Evolutionary conservation across 2,329 filamentous ascomycete species (phyloP), one percentile per base, ranked within the genome.

Genomic region (Achaetomium macrosporum): DNA sequence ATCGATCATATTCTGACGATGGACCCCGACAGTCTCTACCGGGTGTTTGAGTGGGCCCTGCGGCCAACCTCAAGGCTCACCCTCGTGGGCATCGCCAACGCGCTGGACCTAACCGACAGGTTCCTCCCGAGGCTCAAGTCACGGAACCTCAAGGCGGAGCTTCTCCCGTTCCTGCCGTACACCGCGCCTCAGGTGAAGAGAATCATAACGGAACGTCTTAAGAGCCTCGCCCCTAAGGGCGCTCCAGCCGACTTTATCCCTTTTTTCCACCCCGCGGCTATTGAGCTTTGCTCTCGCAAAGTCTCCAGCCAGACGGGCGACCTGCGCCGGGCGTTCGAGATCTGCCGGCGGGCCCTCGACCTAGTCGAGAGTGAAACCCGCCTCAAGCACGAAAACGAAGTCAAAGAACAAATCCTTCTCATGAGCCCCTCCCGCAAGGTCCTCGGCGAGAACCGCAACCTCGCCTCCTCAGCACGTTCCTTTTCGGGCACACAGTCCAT

Each of bases 21-120:
- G 58, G 92, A 96, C 61, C 75, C 93, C 54, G 90, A 95, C 61
- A 86, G 93, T 50, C 76, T 99, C 13, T 96, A 97, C 71, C 87
- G 84, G 57, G 76, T 99, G n/a, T 96, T 99, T 61, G 91, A 96
- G 67, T 97, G 92, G 91, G 95, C 93, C 1, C 75, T 99, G 64
- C 82, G 89, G 57, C 84, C 84, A 58, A 81, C 82, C 1, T 96
- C 93, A 0, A 83, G 82, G 17, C 82, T 99, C 5, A 76, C 93
- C 35, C 76, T 99, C 16, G 81, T 99, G 46, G 93, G 93, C 44
- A 96, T 99, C 64, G 93, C 93, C 61, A 99, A 99, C 65, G 93
- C 93, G 4, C 77, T 99, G 50, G 93, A 99, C 66, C 76, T 99
- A 52, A 99, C 93, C 0, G 93, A 97, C 66, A 88, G 93, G 10